phyloP scores from a whole-genome alignment of 1,284 basidiomycete genomes.

The Cystobasidium pallidum region DNA sequence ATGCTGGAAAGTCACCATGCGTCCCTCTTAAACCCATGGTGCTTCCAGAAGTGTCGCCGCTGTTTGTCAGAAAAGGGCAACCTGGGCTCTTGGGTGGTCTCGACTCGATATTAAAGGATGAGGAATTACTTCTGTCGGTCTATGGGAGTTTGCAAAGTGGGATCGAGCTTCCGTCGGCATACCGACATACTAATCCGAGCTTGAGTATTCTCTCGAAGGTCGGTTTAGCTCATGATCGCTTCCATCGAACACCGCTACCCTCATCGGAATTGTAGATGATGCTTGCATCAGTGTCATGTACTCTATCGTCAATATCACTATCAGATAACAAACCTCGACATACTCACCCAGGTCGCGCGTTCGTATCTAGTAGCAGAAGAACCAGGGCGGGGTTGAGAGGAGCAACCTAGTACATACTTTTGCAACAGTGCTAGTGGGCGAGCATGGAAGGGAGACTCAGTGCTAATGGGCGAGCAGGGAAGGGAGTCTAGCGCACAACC shows the following conservation, averaged over 20 bases:
- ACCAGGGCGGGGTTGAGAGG: constrained; percentile 5
- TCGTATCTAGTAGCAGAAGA: neutral
- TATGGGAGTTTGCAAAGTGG: too few species aligned
- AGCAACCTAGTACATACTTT: constrained; percentile 8
- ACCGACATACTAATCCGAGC: constrained; percentile 54
- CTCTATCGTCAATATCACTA: constrained; percentile 15
- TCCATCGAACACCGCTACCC: constrained; percentile 50
- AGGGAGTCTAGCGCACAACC: too few species aligned
- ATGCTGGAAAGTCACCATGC: constrained; percentile 6
- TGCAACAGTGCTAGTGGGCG: constrained; percentile 11
- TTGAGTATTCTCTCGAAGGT: constrained; percentile 54
- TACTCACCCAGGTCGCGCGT: constrained; percentile 3
- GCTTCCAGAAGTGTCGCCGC: neutral
- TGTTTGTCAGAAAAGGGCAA: constrained; percentile 2
- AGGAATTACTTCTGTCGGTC: too few species aligned
- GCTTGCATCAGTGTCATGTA: neutral
- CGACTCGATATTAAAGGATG: too few species aligned
- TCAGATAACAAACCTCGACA: constrained; percentile 17
- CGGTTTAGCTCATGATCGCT: constrained; percentile 52
- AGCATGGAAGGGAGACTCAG: too few species aligned
- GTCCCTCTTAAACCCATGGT: constrained; percentile 8
- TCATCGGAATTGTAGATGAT: neutral
- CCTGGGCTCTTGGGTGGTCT: neutral
- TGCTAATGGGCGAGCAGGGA: too few species aligned
- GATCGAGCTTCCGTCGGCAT: too few species aligned